A percentile compares a stretch with the other conserved stretches of the same genome.
These are phyloP conservation scores for Ophiostoma sp. DNA, from an alignment of 2,329 filamentous ascomycete genomes.

Conservation along the genomic window DNA sequence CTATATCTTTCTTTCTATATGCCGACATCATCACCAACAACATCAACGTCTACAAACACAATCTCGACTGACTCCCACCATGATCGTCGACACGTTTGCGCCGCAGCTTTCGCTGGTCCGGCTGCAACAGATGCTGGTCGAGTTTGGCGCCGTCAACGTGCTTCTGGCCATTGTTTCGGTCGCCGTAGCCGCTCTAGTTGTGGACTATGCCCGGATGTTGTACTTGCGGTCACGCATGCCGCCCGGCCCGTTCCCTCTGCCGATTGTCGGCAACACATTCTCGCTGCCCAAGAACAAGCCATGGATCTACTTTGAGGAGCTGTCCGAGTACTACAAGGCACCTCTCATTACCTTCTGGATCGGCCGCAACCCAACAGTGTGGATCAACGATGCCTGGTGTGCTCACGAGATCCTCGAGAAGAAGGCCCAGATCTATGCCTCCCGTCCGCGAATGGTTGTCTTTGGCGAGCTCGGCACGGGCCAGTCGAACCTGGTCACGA, in stretches of 20 bases:
- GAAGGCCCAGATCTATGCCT: conserved; percentile 52
- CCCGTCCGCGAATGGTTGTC: conserved; percentile 51
- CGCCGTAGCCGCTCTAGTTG: conserved; percentile 34
- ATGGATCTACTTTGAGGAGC: conserved; percentile 58
- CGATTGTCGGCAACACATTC: conserved; percentile 58
- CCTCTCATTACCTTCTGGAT: conserved; percentile 59
- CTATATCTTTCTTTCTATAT: background rate
- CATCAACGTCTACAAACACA: background rate
- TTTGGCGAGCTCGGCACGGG: conserved; percentile 49
- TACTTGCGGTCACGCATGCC: conserved; percentile 52
- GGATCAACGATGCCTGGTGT: conserved; percentile 51
- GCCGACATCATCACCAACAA: background rate
- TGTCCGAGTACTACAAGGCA: conserved; percentile 50
- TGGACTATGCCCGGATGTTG: conserved; percentile 53
- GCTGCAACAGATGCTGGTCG: conserved; percentile 33
- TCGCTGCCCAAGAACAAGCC: conserved; percentile 55
- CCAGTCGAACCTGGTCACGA: conserved; percentile 47
- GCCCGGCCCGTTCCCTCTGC: conserved; percentile 55
- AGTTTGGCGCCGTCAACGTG: conserved; percentile 29
- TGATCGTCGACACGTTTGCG: conserved; percentile 33
- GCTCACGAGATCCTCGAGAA: conserved; percentile 58
- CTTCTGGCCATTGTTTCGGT: conserved; percentile 32
- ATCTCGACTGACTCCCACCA: conserved; percentile 21
- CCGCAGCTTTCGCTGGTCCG: conserved; percentile 31
- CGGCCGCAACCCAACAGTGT: conserved; percentile 49